phyloP scores from a whole-genome alignment of 1,284 basidiomycete genomes.

The Fomitiporia mediterranea region DNA sequence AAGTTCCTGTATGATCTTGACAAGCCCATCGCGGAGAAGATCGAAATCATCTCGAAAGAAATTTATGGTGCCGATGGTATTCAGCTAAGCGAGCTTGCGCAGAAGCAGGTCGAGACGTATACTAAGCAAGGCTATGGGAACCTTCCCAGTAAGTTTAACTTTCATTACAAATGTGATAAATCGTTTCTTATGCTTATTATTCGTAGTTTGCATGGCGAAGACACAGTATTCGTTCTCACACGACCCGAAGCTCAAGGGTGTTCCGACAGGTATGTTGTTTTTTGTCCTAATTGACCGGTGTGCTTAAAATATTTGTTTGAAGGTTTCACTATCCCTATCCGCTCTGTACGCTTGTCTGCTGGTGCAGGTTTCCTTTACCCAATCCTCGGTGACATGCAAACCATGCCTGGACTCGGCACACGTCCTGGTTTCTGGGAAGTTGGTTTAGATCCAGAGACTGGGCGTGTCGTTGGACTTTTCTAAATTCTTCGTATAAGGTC shows the following conservation, averaged over 20 bases:
- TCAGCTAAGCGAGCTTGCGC: conserved; percentile 76
- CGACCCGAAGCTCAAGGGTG: conserved; percentile 88
- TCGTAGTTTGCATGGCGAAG: conserved; percentile 93
- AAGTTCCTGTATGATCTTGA: conserved; percentile 89
- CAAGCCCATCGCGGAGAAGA: conserved; percentile 83
- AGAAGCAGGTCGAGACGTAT: conserved; percentile 87
- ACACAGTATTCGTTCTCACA: conserved; percentile 97
- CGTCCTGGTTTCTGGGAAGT: conserved; percentile 93
- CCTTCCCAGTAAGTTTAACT: conserved; percentile 64
- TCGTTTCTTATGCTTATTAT: conserved; percentile 10
- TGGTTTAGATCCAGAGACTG: conserved; percentile 69
- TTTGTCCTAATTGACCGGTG: not conserved
- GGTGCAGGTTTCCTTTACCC: conserved; percentile 97
- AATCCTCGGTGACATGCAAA: conserved; percentile 92
- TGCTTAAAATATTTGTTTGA: not conserved
- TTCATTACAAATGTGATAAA: conserved; percentile 15
- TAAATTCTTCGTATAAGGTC: conserved; percentile 32
- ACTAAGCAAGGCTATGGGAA: conserved; percentile 83
- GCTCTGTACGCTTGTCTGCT: conserved; percentile 83
- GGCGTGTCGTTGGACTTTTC: conserved; percentile 72
- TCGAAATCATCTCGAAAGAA: conserved; percentile 80
- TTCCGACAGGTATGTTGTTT: conserved; percentile 56
- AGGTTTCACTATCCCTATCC: conserved; percentile 93
- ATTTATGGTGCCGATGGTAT: conserved; percentile 93
- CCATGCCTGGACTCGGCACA: conserved; percentile 95